Conservation (phyloP, 2,329 filamentous ascomycete species). For the Fusarium gaditjirri region DNA sequence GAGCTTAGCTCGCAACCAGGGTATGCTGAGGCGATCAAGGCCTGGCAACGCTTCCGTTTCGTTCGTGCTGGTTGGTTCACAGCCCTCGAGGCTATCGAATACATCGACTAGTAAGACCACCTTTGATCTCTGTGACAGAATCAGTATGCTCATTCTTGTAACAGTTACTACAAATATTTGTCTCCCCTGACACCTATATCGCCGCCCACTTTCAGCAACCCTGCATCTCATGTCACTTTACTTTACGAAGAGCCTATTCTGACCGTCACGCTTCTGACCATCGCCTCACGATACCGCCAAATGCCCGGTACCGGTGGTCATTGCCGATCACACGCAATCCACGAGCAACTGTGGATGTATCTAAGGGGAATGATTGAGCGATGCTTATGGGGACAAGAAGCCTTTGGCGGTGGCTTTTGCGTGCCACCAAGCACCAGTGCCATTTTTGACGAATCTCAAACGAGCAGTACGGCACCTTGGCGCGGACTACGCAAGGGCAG, state of each 20-base stretch:
- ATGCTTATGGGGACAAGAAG: constrained; percentile 94
- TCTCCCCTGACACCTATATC: constrained; percentile 94
- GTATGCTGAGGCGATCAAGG: constrained; percentile 77
- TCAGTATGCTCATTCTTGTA: constrained; percentile 14
- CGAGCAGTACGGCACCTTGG: constrained; percentile 76
- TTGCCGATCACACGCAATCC: constrained; percentile 89
- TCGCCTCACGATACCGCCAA: constrained; percentile 86
- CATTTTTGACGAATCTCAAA: constrained; percentile 65
- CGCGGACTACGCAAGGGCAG: constrained; percentile 79
- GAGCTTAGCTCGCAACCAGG: constrained; percentile 61
- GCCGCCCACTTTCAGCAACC: constrained; percentile 86
- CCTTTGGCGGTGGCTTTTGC: constrained; percentile 89
- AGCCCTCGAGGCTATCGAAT: constrained; percentile 89
- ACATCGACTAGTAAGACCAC: constrained; percentile 82
- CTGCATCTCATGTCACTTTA: constrained; percentile 81
- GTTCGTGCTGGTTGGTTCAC: constrained; percentile 98
- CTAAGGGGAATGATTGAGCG: constrained; percentile 94
- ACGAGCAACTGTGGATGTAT: constrained; percentile 95
- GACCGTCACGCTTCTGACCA: constrained; percentile 89
- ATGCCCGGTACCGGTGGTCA: constrained; percentile 82
- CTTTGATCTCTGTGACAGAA: background rate
- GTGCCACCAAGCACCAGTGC: constrained; percentile 70
- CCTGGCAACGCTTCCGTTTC: constrained; percentile 94
- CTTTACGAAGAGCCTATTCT: constrained; percentile 93
- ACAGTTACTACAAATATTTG: constrained; percentile 87